Base-by-base conservation (phyloP, 306 rosid genomes). In the Vigna trinervia region DNA sequence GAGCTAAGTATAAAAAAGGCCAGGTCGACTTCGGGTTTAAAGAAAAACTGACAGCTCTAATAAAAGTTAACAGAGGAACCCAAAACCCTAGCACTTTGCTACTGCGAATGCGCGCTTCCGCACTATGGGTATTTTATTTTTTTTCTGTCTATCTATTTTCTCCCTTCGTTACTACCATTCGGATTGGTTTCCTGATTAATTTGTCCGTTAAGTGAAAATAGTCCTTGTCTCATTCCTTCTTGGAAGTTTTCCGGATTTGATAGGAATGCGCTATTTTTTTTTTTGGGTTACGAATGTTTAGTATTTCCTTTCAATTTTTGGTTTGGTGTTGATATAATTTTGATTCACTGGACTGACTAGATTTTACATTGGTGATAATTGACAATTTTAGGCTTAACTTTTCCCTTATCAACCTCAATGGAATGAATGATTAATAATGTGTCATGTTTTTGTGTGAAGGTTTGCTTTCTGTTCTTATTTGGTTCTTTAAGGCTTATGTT, bases 101-200 rank as follows among this genome's bases (percentile, higher is more conserved):
- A 22, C 64, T 63, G n/a, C 13, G 47, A 74, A 68, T 41, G 52
- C 60, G 66, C 34, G 22, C 15, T 20, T 12, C 1, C 8, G 13
- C 77, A 57, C 82, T 5, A 82, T 82, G 85, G 85, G 85, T 82
- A 82, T 22, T n/a, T 22, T 17, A 17, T 17, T 1, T 22, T 23
- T 15, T 30, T 50, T 8, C 52, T 12, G 70, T 5, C 47, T 23
- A 9, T 56, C 14, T 6, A 1, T 7, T 38, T 1, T 34, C n/a
- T 10, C 12, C 1, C 13, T 17, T 36, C 30, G 1, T 12, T 39
- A 5, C 53, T 4, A 5, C 2, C 54, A 22, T 12, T 13, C 23
- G 0, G 1, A 1, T 38, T 50, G n/a, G 0, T 62, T 48, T 13
- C 45, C n/a, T 4, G 12, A 65, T 26, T 4, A 66, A 53, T 66